Base-by-base conservation (phyloP, 139 green algal genomes). In the Closterium sp. region DNA sequence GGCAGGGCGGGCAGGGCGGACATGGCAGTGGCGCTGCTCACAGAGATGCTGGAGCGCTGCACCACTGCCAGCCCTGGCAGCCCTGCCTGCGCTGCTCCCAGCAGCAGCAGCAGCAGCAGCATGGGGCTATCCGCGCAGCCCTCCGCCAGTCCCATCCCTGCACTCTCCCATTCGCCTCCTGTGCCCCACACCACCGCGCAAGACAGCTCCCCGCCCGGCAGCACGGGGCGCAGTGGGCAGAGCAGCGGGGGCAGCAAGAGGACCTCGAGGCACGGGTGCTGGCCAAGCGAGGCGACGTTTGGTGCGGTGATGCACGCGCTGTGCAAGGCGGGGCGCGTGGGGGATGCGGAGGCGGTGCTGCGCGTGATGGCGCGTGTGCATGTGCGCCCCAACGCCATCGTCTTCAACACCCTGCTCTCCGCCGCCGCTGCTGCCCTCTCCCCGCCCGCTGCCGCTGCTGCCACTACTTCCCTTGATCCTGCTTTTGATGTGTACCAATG, bases 401-500 rank as follows among this genome's bases (percentile, higher is more conserved):
- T 91, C 34, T 91, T 91, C 19, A 91, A 91, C 38, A 91, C 89
- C 13, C 89, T 91, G 0, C 31, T 91, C 31, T 30, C 89, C 22
- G 89, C 89, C 9, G 19, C 19, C 11, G 89, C 62, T 73, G 50
- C 50, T 22, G 50, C 50, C 50, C 38, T 45, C 38, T 11, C 38
- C 38, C 38, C 38, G 38, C 38, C 38, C 38, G 38, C 38, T 45
- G 38, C 4, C 38, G 38, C 38, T 45, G 38, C 38, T 45, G 38
- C 2, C 4, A 9, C 4, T 45, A 45, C 38, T 45, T 45, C 38
- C 38, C 38, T 9, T 45, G 4, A 10, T 45, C 38, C 38, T 9
- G 38, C 38, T 6, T 0, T 45, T 45, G 38, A 45, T 6, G 10
- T 45, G 10, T 4, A 9, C 38, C 38, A 45, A 9, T 45, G 38